Evolutionary conservation across 352 stramenopile species (phyloP), one percentile per base, ranked within the genome.

Genomic region (Pythium coloratum): DNA sequence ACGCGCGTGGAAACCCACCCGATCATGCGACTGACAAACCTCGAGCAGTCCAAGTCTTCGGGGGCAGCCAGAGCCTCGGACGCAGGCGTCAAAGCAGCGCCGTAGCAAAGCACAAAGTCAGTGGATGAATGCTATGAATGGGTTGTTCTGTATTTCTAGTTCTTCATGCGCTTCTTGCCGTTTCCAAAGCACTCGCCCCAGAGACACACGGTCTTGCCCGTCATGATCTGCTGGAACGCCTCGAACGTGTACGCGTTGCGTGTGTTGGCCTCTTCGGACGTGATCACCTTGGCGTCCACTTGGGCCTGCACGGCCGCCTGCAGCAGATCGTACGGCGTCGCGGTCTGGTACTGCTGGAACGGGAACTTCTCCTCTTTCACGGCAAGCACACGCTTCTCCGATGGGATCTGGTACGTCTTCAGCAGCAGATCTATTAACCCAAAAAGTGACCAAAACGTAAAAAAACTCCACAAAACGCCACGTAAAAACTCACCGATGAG

Each of bases 171-270:
- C 75, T 93, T 95, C 75, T 89, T 93, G 40, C 70, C 80, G 68
- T 87, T 92, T 56, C 81, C 76, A 63, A 93, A 95, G 69, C 87
- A 95, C 64, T 95, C 87, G 65, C 87, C 87, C 87, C 87, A 95
- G 26, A 95, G 64, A 75, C 87, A 95, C 67, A 95, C 76, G 24
- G 70, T 82, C 71, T 91, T 91, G 74, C 84, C 80, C 33, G 81
- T 81, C 82, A 95, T 90, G 63, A 95, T 80, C 66, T 89, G 72
- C 20, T 72, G 78, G 59, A 92, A 95, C 34, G 78, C 82, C 16
- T 95, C 87, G 57, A 92, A 89, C 49, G 84, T 91, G 76, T 89
- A 92, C 33, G 61, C 55, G 44, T 73, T 67, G 36, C 77, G 72
- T 20, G 74, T 72, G n/a, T 80, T 78, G 24, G 78, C 81, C 46